phyloP scores from a whole-genome alignment of 2,329 filamentous ascomycete genomes.

The Pseudogymnoascus sp. region DNA sequence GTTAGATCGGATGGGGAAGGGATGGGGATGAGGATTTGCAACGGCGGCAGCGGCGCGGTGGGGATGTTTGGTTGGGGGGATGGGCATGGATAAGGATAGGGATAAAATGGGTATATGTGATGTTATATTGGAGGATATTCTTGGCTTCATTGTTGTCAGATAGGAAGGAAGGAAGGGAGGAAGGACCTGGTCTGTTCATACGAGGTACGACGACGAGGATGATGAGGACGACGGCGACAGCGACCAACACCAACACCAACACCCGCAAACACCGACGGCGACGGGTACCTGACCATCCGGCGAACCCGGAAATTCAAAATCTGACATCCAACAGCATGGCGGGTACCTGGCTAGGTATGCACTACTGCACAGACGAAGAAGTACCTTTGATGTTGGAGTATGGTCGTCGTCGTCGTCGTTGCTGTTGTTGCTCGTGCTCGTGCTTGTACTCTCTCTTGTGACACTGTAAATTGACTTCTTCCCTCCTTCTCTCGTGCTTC shows the following conservation, averaged over 20 bases:
- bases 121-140: background rate
- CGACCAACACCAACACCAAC: no score
- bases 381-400: background rate
- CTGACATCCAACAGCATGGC: background rate
- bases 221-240: background rate
- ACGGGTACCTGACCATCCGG: conserved; percentile 1
- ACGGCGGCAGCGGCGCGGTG: background rate
- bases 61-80: background rate
- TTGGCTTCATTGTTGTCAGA: background rate
- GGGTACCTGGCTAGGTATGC: background rate
- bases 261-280: background rate
- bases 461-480: background rate
- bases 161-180: background rate
- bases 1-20: background rate
- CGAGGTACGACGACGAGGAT: background rate
- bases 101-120: conserved; percentile 1
- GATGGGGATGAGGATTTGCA: background rate
- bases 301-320: background rate
- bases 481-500: background rate
- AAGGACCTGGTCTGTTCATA: background rate
- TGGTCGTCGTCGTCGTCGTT: background rate
- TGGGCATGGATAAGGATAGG: background rate
- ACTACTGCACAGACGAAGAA: background rate
- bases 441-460: background rate
- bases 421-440: background rate